A percentile compares a stretch with the other conserved stretches of the same genome.
Conservation (phyloP, 1,139 yeast genomes). For the Scheffersomyces segobiensis region DNA sequence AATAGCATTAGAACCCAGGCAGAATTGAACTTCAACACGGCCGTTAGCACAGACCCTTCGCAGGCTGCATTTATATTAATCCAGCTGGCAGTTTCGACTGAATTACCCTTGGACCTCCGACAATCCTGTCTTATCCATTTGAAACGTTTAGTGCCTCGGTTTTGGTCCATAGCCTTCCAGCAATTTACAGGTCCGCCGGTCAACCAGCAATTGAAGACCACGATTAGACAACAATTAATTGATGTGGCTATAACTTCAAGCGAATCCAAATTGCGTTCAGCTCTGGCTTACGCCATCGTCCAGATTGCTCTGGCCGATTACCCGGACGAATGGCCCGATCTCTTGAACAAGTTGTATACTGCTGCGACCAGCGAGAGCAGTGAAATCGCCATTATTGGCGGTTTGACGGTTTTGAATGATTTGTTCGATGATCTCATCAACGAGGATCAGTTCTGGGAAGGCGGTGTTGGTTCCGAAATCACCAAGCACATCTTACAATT, state of each 20-base stretch:
- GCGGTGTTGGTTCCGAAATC: constrained; percentile 60
- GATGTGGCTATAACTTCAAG: constrained; percentile 50
- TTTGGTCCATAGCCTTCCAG: constrained; percentile 86
- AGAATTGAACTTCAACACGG: constrained; percentile 33
- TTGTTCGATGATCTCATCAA: constrained; percentile 82
- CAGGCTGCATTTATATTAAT: constrained; percentile 29
- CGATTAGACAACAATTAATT: constrained; percentile 52
- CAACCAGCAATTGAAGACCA: constrained; percentile 49
- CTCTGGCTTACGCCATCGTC: constrained; percentile 73
- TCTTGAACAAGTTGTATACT: constrained; percentile 51
- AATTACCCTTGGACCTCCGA: constrained; percentile 34
- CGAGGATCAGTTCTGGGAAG: constrained; percentile 83
- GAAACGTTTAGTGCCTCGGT: constrained; percentile 66
- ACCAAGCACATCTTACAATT: constrained; percentile 48
- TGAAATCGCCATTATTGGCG: constrained; percentile 54
- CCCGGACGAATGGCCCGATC: constrained; percentile 94
- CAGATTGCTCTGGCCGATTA: constrained; percentile 88
- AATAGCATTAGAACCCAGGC: constrained; percentile 35
- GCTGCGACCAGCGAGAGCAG: constrained; percentile 33
- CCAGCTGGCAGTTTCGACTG: constrained; percentile 21
- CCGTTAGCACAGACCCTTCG: constrained; percentile 33
- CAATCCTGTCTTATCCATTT: constrained; percentile 74
- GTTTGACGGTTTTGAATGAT: constrained; percentile 70
- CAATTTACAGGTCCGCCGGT: constrained; percentile 73
- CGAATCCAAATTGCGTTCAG: constrained; percentile 62